Conservation (phyloP, 306 rosid genomes). For the Castanea crenata region DNA sequence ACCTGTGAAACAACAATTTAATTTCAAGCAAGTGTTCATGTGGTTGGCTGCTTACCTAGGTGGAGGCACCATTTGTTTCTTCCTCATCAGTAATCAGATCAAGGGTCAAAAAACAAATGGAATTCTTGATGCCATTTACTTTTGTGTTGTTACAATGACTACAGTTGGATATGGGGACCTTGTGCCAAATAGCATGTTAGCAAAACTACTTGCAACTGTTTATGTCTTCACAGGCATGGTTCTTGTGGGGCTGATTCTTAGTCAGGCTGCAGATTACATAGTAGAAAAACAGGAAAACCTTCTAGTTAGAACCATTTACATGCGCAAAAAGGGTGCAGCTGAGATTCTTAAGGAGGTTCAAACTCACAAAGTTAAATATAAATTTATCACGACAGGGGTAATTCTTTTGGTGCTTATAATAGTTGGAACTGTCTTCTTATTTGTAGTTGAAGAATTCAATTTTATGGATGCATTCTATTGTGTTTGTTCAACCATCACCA, state of each 20-base stretch:
- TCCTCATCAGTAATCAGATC: conserved; percentile 52
- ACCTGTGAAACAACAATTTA: conserved; percentile 29
- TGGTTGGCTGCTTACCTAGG: conserved; percentile 52
- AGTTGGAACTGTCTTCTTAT: conserved; percentile 52
- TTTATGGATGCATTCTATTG: conserved; percentile 71
- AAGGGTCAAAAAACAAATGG: conserved; percentile 57
- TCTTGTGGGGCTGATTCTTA: conserved; percentile 60
- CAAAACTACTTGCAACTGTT: conserved; percentile 72
- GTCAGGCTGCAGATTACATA: conserved; percentile 75
- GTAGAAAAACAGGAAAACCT: conserved; percentile 75
- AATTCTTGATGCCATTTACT: conserved; percentile 69
- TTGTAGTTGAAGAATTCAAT: conserved; percentile 46
- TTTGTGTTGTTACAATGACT: conserved; percentile 88
- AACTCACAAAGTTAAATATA: conserved; percentile 51
- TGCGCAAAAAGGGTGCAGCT: conserved; percentile 26
- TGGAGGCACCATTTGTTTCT: conserved; percentile 68
- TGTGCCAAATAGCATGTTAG: conserved; percentile 55
- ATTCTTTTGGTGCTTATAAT: conserved; percentile 43
- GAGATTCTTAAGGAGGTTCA: conserved; percentile 49
- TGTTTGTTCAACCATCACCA: conserved; percentile 80
- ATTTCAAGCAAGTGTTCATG: conserved; percentile 41
- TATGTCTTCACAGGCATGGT: conserved; percentile 78
- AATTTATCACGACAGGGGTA: conserved; percentile 40
- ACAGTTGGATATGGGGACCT: conserved; percentile 92
- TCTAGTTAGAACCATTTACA: conserved; percentile 45